Evolutionary conservation across 2,329 filamentous ascomycete species (phyloP).

Genomic region (Sphaceloma murrayae): DNA sequence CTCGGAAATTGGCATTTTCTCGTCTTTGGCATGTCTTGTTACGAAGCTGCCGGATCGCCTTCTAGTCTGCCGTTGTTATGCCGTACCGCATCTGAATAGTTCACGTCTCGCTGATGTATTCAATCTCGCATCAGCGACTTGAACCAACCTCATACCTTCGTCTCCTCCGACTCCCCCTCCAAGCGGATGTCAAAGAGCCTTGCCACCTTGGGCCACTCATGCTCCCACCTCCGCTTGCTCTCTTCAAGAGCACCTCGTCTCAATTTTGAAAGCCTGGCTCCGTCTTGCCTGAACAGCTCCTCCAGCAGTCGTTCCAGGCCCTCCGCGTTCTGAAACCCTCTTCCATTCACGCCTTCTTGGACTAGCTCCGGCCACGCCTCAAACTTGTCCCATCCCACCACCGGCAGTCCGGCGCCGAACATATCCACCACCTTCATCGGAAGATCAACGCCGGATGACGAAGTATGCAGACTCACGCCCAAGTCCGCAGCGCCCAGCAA

Average conservation of each 20-base stretch:
- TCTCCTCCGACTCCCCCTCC: background rate
- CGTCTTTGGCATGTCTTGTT: background rate
- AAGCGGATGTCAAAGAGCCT: constrained; percentile 45
- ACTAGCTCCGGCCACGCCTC: constrained; percentile 89
- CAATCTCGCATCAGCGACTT: too few relatives aligned
- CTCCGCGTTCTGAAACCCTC: constrained; percentile 64
- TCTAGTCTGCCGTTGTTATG: too few relatives aligned
- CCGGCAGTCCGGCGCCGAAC: constrained; percentile 89
- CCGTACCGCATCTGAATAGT: background rate
- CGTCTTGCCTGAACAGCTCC: constrained; percentile 51
- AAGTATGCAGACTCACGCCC: constrained; percentile 84
- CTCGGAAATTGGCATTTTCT: constrained; percentile 9
- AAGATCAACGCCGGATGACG: constrained; percentile 86
- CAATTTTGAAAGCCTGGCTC: constrained; percentile 55
- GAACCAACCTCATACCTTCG: background rate
- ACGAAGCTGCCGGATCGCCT: too few relatives aligned
- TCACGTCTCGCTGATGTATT: background rate
- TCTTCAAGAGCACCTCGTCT: constrained; percentile 66
- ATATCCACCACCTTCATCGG: constrained; percentile 99
- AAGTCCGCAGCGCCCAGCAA: constrained; percentile 79
- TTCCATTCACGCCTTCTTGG: constrained; percentile 73
- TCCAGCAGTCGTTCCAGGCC: constrained; percentile 56
- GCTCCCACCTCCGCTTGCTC: constrained; percentile 72
- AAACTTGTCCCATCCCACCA: constrained; percentile 76
- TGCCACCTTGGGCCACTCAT: constrained; percentile 82